phyloP scores from a whole-genome alignment of 495 filamentous ascomycete genomes.

The Penicillium robsamsonii region DNA sequence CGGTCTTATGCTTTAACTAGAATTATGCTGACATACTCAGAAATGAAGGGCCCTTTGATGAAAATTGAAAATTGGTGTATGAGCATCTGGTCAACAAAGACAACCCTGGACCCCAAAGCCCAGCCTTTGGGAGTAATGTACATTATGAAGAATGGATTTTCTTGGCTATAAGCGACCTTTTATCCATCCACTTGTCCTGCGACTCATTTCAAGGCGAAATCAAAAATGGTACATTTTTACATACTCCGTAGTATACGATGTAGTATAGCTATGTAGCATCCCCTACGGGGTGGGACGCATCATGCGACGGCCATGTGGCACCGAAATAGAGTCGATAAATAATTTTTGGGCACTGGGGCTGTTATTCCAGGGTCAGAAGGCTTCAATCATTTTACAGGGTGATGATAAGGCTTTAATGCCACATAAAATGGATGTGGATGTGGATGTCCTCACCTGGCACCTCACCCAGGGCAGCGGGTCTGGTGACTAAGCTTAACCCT shows the following conservation, averaged over 20 bases:
- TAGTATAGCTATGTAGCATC: not conserved
- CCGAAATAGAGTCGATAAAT: not conserved
- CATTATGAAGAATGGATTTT: not conserved
- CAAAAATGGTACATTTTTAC: not conserved
- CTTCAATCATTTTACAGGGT: not conserved
- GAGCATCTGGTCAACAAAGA: not conserved
- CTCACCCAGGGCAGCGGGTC: not conserved
- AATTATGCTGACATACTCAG: constrained; percentile 20
- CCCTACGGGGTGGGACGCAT: constrained; percentile 12
- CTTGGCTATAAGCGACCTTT: not conserved
- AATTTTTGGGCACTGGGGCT: not conserved
- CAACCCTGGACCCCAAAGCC: not conserved
- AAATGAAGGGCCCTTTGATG: constrained; percentile 12
- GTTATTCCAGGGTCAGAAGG: not conserved
- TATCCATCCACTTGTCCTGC: not conserved
- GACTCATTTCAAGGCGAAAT: not conserved
- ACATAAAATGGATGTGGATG: not conserved
- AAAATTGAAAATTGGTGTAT: constrained; percentile 2
- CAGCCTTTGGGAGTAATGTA: constrained; percentile 2
- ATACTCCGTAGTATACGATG: not conserved
- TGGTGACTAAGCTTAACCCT: constrained; percentile 21
- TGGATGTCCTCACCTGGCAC: not conserved
- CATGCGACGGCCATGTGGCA: constrained; percentile 20
- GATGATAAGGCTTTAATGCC: not conserved
- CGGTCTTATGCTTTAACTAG: not conserved